phyloP scores from a whole-genome alignment of 2,329 filamentous ascomycete genomes.

The Aspergillus proliferans region DNA sequence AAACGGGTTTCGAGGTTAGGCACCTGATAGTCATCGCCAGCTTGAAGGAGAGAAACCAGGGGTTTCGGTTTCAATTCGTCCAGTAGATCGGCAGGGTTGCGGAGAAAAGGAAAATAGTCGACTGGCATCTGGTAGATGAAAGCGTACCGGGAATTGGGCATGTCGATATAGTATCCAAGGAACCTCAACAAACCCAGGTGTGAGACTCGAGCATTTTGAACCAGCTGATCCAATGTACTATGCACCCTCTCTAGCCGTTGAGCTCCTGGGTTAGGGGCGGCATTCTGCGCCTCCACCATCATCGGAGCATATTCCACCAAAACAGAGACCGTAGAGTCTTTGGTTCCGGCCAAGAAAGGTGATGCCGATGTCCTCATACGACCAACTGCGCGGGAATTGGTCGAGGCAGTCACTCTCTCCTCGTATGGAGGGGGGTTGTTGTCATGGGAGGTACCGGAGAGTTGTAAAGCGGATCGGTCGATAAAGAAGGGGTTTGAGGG shows the following conservation, averaged over 20 bases:
- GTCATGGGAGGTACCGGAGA: conserved; percentile 34
- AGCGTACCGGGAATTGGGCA: conserved; percentile 52
- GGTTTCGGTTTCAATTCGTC: conserved; percentile 35
- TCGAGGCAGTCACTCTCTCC: conserved; percentile 36
- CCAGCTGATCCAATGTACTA: conserved; percentile 33
- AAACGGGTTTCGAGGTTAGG: conserved; percentile 59
- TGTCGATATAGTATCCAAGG: conserved; percentile 51
- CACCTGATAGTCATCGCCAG: conserved; percentile 37
- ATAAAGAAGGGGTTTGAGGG: conserved; percentile 31
- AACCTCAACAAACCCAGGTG: conserved; percentile 40
- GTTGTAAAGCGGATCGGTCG: conserved; percentile 33
- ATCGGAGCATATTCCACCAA: conserved; percentile 39
- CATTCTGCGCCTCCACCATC: conserved; percentile 29
- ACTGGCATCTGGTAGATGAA: conserved; percentile 56
- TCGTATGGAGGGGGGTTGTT: conserved; percentile 36
- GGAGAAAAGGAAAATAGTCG: conserved; percentile 39
- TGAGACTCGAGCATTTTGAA: conserved; percentile 37
- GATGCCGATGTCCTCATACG: conserved; percentile 35
- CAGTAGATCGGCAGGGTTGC: conserved; percentile 33
- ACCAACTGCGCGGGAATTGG: conserved; percentile 37
- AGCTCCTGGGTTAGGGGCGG: conserved; percentile 19
- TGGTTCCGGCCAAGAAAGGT: conserved; percentile 24
- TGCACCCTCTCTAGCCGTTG: conserved; percentile 32
- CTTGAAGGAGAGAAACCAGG: conserved; percentile 38
- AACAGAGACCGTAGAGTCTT: conserved; percentile 33